Conservation (phyloP, 2,329 filamentous ascomycete genomes). For the Colletotrichum destructivum region DNA sequence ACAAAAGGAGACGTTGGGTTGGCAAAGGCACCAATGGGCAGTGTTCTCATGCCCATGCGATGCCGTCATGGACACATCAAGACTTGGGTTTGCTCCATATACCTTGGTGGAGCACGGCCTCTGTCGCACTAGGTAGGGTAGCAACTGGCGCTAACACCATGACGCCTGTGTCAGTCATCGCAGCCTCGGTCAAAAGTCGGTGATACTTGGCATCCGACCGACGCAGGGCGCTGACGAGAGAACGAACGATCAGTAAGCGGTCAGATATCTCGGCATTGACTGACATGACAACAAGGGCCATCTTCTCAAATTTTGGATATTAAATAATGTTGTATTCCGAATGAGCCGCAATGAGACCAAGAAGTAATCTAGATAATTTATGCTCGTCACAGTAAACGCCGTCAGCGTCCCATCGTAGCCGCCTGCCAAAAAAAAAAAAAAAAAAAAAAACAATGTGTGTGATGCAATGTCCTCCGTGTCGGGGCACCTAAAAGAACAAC, state of each 20-base stretch:
- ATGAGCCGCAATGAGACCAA: constrained; percentile 11
- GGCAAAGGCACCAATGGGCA: neutral
- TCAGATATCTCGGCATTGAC: neutral
- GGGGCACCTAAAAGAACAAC: neutral
- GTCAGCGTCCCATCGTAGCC: constrained; percentile 10
- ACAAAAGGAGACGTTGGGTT: neutral
- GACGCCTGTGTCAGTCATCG: neutral
- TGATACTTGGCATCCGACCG: neutral
- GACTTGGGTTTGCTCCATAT: neutral
- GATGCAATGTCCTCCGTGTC: constrained; percentile 10
- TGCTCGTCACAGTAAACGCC: constrained; percentile 32
- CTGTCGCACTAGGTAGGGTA: constrained; percentile 4
- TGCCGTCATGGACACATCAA: constrained; percentile 26
- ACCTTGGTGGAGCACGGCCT: neutral
- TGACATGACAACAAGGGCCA: neutral
- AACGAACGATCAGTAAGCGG: too few relatives aligned
- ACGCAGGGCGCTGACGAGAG: neutral
- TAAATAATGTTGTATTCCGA: constrained; percentile 27
- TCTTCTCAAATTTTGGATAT: neutral
- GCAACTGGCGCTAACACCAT: neutral
- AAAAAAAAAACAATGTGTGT: neutral
- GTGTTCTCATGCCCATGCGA: neutral
- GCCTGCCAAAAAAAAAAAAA: neutral
- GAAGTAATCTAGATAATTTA: constrained; percentile 24
- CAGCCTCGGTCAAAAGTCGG: neutral